Evolutionary conservation across 306 rosid genomes (phyloP), one percentile per base, ranked within the genome.

Genomic region (Biancaea sappan): DNA sequence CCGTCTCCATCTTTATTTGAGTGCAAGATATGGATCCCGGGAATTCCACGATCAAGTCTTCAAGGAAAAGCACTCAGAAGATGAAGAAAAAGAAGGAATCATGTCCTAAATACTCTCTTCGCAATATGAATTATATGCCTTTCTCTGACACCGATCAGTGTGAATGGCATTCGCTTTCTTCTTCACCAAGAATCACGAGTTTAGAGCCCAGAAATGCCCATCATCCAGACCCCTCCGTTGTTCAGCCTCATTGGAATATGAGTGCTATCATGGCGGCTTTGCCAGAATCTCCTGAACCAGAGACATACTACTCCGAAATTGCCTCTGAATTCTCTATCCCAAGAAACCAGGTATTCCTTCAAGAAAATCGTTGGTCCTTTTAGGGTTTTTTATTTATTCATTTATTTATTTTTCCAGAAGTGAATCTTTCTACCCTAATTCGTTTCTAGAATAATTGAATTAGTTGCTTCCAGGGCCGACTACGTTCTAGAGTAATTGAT

Each of bases 301-400:
- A 74, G 16, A 44, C 21, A 1, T 52, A 46, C 43, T 32, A 15
- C 69, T 53, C 84, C 48, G 80, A 74, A 41, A 10, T 56, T 54
- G 75, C 75, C 72, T 38, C 71, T 13, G 74, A 75, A 32, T 60
- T 71, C 71, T 76, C 83, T 52, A 41, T 80, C 71, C 84, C 91
- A 72, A 79, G 77, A 81, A 80, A 80, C 75, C 84, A 79, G 90
- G 93, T 82, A 14, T 40, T 53, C 6, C 34, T 59, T 50, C 60
- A 31, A 79, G 79, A 72, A 76, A 29, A 60, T 48, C 5, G 5
- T 68, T 34, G 16, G 67, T 28, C 48, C 32, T 40, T 22, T 5
- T 29, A 21, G 44, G 19, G 24, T 10, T 51, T 34, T 54, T 9
- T 43, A 16, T 24, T 16, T 61, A 8, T 32, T 37, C 5, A 31